Evolutionary conservation across 768 basidiomycete species (phyloP), one percentile per base, ranked within the genome.

Genomic region (Boletus pseudopeckii): DNA sequence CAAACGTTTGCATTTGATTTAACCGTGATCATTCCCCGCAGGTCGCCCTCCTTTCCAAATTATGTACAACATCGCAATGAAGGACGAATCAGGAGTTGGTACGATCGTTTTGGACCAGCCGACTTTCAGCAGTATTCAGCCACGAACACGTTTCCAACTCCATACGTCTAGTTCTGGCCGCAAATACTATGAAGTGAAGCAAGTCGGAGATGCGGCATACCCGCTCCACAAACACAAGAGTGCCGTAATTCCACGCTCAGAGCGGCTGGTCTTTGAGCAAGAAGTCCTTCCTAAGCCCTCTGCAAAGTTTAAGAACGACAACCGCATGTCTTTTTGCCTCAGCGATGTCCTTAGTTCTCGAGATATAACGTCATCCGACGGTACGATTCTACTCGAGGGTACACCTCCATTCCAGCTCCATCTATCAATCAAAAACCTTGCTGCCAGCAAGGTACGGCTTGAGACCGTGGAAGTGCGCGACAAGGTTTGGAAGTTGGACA

Each of bases 31-130:
- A 24, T 45, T 44, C 32, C 10, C 15, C 13, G 32, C 61, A 90
- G 94, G 94, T 47, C 84, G 85, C 20, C 85, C 92, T n/a, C 94
- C 94, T 0, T 98, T 95, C 80, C 87, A 96, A 66, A 85, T 96
- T 57, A 86, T 82, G 80, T 97, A 95, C 70, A 89, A 91, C 59
- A 82, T 92, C 50, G 90, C 87, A 1, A 80, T 82, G 65, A 79
- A 85, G 48, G 78, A 75, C 49, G 87, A 86, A 9, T 74, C 75
- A 17, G 88, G 90, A 5, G 85, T 86, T 9, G 86, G 83, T 7
- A 88, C 83, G 2, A 82, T 76, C 56, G 76, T 92, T 44, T 73
- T 89, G 30, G 88, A 85, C 53, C 88, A 90, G 58, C 85, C 87
- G 2, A 84, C 82, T 1, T 87, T 93, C 74, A 91, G 85, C 70